These are phyloP conservation scores for Leccinum olivaceopallidum DNA, from an alignment of 768 basidiomycete genomes.

Conservation along the genomic window DNA sequence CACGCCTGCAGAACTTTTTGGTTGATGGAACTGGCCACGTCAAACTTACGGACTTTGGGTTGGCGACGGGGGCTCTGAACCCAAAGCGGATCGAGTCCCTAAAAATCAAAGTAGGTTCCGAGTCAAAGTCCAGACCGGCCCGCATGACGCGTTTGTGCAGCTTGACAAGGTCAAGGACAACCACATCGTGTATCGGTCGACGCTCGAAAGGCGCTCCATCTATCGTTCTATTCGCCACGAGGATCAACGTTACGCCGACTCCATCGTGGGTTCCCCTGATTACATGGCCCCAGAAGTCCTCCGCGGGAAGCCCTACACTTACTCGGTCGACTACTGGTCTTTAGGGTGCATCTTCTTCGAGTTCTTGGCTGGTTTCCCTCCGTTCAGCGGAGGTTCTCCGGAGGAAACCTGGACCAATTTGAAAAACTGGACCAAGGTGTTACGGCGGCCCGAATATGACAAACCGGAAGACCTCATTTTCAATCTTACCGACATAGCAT, in stretches of 20 bases:
- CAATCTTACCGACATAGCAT: conserved; percentile 90
- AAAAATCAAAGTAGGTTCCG: conserved; percentile 73
- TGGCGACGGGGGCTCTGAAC: conserved; percentile 95
- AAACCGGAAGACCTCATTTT: conserved; percentile 95
- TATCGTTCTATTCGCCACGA: conserved; percentile 90
- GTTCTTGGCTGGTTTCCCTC: conserved; percentile 95
- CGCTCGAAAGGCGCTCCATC: conserved; percentile 90
- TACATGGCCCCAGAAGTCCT: conserved; percentile 98
- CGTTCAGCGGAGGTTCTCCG: conserved; percentile 92
- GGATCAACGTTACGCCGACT: conserved; percentile 94
- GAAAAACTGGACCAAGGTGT: conserved; percentile 94
- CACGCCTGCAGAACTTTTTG: conserved; percentile 82
- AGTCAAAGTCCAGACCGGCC: not conserved
- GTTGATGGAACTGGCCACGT: conserved; percentile 96
- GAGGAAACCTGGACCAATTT: conserved; percentile 99
- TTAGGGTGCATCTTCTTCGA: conserved; percentile 98
- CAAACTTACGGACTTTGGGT: conserved; percentile 96
- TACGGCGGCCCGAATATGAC: conserved; percentile 93
- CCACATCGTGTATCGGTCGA: conserved; percentile 85
- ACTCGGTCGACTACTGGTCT: conserved; percentile 98
- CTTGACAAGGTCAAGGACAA: conserved; percentile 97
- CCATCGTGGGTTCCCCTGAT: conserved; percentile 96
- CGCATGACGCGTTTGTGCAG: conserved; percentile 40
- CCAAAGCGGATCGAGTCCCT: conserved; percentile 93
- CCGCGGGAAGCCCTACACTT: conserved; percentile 92